Base-by-base conservation (phyloP, 148 eudicot species). In the Simmondsia chinensis region DNA sequence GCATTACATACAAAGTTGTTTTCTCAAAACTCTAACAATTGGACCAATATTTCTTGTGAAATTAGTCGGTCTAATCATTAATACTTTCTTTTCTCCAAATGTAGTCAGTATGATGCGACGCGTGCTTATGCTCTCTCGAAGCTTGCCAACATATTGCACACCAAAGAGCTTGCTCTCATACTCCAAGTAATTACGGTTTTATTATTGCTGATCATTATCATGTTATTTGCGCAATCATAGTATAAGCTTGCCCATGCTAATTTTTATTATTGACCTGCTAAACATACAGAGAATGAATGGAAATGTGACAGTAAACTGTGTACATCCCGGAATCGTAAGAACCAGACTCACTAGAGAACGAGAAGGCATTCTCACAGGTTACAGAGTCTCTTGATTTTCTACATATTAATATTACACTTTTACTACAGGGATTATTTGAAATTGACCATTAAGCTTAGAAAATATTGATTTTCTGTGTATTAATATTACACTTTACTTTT, bases 71-170 rank as follows among this genome's bases (percentile, higher is more conserved):
- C n/a, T n/a, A n/a, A n/a, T n/a, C n/a, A 24, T 42, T 31, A 32
- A 26, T 45, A 48, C 19, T 55, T 2, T 48, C 0, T 36, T 6
- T 61, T 1, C n/a, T n/a, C n/a, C n/a, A n/a, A n/a, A n/a, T 20
- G 13, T 69, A 80, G 87, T 39, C 33, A 72, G n/a, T 89, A 89
- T 60, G 84, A 89, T 52, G 84, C 87, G 8, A 78, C 97, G 60
- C 94, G 97, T 64, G 97, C 97, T 6, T 89, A 89, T 63, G 79
- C 95, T 43, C 72, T 84, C 46, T 89, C 97, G 18, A 89, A 89
- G 74, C 87, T 89, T 7, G 97, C 97, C 34, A 81, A 78, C 64
- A 72, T 89, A 52, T 65, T 89, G 64, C 95, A 83, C 57, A 81
- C 97, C 64, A 77, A 81, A 64, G 82, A 77, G 56, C 91, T 89